Base-by-base conservation (phyloP, 345 rosid species). In the Combretum micranthum region DNA sequence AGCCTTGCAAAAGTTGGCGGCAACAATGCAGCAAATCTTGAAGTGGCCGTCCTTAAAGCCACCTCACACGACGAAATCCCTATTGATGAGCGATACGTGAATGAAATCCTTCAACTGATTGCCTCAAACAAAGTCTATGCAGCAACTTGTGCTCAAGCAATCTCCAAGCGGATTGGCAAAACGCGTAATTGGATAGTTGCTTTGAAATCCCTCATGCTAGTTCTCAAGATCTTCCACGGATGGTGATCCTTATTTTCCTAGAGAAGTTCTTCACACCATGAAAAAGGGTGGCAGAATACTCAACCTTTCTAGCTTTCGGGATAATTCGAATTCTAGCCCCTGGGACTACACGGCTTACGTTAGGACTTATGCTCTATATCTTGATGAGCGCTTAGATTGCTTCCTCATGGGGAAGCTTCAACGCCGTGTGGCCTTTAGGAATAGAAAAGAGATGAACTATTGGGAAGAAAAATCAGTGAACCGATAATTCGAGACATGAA, bases 101-200 rank as follows among this genome's bases (percentile, higher is more conserved):
- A 59, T 0, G 87, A 89, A 13, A 65, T 87, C 67, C 86, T 89
- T 47, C 60, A 14, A 4, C 63, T 78, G 15, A 69, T 89, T 2
- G 73, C 86, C 4, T 79, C 86, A 12, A 73, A 81, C 67, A 81
- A 74, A 60, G 66, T 68, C 13, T 66, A 72, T 9, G 91, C 91
- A 2, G 80, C 75, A 2, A 48, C 84, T 20, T 85, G 94, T 59
- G 94, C 94, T 15, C 71, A 73, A 23, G 79, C 68, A 22, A 76
- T 89, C 22, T 75, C 85, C 37, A 79, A 73, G 23, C 73, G 99
- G 4, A 76, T 93, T 3, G 79, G 89, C 20, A 77, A 82, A 52
- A 93, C 99, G 0, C 56, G 78, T 22, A 89, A 75, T 14, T 93
- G 99, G 99, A 77, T 79, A 47, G 96, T 89, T 15, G 97, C 89